Evolutionary conservation across 768 basidiomycete genomes (phyloP), one percentile per base, ranked within the genome.

Genomic region (Nevesoporus exiguus): DNA sequence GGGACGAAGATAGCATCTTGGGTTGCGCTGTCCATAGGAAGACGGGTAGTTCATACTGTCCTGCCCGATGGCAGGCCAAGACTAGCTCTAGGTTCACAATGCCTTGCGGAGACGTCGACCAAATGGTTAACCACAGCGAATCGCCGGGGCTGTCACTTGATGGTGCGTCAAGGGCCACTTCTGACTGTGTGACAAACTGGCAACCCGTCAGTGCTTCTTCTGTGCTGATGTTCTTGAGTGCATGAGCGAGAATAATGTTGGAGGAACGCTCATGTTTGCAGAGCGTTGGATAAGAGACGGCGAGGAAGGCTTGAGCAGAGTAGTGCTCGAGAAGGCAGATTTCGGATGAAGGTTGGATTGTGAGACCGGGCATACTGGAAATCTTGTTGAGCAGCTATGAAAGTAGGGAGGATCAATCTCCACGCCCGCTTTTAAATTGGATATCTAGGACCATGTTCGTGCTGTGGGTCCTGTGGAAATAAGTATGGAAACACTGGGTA

Each of bases 161-260:
- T 1, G 66, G 33, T n/a, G 58, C 55, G 22, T 69, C 62, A 9
- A 65, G 61, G 41, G 62, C 55, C 21, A 73, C 64, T 50, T 78
- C 75, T 31, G 63, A 52, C 40, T 72, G 66, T 21, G 63, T 59
- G 43, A 61, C 64, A 58, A 75, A 77, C 48, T 69, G 68, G 56
- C 63, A 72, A 5, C 69, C 72, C 24, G 72, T 74, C 40, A 74
- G 56, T 15, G 69, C 73, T 10, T 62, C 68, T 51, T 78, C 77
- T 24, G 67, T 66, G 30, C 65, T 67, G 50, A 76, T 61, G 43
- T 71, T 67, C 57, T 77, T 76, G 47, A 77, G 70, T 1, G 82
- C 80, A 47, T 78, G 77, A 1, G 77, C 80, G 2, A 81, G 65
- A 45, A 84, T 75, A 47, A 82, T 77, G 54, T 83, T 82, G 21